Conservation (phyloP, 179 eudicot species). For the Camellia oleifera region DNA sequence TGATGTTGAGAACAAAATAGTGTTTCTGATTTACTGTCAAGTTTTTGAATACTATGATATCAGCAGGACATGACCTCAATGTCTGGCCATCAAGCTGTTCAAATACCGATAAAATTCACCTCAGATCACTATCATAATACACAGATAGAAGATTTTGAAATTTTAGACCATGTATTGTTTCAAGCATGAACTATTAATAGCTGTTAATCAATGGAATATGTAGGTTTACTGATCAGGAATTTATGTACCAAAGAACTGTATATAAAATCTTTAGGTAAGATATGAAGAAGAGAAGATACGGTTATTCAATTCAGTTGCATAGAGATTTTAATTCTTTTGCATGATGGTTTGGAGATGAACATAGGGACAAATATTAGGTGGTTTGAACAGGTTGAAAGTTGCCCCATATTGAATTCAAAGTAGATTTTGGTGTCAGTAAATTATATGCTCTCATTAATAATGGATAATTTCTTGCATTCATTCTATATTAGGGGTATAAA, state of each 20-base stretch:
- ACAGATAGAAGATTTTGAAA: not conserved
- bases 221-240: not conserved
- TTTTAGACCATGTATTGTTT: not conserved
- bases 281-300: not conserved
- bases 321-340: not conserved
- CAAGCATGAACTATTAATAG: not conserved
- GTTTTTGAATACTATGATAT: not conserved
- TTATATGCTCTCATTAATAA: not conserved
- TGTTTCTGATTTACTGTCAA: conserved; percentile 19
- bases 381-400: not conserved
- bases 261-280: not conserved
- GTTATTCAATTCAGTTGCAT: not conserved
- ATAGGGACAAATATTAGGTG: not conserved
- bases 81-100: conserved; percentile 17
- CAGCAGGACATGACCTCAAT: conserved; percentile 14
- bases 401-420: not conserved
- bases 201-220: not conserved
- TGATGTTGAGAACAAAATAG: not conserved
- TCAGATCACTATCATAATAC: not conserved
- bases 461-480: not conserved
- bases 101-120: not conserved
- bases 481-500: not conserved
- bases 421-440: not conserved
- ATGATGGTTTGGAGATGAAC: not conserved
- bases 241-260: not conserved